Conservation (phyloP, 2,329 filamentous ascomycete species). For the Colletotrichum eremochloae region DNA sequence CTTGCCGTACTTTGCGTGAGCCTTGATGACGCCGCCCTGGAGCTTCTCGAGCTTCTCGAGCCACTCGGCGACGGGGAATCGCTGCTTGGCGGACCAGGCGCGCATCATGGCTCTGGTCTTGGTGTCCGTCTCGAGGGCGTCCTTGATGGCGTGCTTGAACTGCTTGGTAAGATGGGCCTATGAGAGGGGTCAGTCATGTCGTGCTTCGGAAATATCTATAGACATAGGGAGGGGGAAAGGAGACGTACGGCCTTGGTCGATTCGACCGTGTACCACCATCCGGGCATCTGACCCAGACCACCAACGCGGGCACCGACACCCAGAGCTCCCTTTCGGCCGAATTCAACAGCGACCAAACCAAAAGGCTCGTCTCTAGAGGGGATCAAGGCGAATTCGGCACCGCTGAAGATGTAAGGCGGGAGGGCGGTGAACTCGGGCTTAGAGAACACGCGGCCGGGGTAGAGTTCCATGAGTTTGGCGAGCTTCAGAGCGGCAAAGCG, state of each 20-base stretch:
- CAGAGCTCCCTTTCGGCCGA: constrained; percentile 76
- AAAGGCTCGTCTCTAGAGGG: constrained; percentile 80
- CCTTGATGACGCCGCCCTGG: constrained; percentile 70
- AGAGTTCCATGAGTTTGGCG: constrained; percentile 73
- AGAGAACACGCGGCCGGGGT: constrained; percentile 74
- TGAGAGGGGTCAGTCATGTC: not conserved
- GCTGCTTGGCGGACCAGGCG: constrained; percentile 73
- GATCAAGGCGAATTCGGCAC: constrained; percentile 77
- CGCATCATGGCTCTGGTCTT: constrained; percentile 72
- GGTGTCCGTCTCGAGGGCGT: constrained; percentile 68
- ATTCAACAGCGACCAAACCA: constrained; percentile 77
- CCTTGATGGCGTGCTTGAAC: constrained; percentile 73
- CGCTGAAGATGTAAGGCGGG: constrained; percentile 75
- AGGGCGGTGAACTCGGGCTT: constrained; percentile 77
- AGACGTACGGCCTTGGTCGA: constrained; percentile 65
- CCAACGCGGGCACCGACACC: constrained; percentile 76
- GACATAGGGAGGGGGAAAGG: not conserved
- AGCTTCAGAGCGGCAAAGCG: constrained; percentile 77
- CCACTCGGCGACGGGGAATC: constrained; percentile 78
- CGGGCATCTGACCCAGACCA: constrained; percentile 77
- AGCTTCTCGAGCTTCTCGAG: constrained; percentile 74
- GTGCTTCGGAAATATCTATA: not conserved
- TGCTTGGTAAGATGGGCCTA: constrained; percentile 71
- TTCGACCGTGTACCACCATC: constrained; percentile 79
- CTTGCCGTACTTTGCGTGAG: constrained; percentile 51